Conservation (phyloP, 306 rosid species). For the Cucurbita maxima region DNA sequence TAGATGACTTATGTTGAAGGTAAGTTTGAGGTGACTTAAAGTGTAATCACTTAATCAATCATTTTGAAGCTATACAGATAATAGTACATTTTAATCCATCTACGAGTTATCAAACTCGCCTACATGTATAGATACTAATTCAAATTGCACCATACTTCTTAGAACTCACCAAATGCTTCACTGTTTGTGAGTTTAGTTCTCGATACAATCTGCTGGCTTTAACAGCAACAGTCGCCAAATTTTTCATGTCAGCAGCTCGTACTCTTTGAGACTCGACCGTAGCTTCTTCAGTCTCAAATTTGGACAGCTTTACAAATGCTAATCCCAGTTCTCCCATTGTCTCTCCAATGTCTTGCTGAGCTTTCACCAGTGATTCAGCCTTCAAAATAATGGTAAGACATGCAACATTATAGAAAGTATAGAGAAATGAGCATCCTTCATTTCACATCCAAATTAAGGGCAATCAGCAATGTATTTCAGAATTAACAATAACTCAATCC, state of each 20-base stretch:
- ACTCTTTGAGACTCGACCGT: conserved; percentile 46
- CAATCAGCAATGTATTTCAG: not conserved
- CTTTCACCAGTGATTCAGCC: conserved; percentile 94
- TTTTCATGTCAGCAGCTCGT: conserved; percentile 68
- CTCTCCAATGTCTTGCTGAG: conserved; percentile 94
- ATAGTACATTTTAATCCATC: not conserved
- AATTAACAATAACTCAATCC: not conserved
- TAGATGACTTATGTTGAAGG: not conserved
- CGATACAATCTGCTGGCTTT: conserved; percentile 85
- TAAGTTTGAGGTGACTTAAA: not conserved
- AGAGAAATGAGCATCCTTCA: not conserved
- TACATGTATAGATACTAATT: not conserved
- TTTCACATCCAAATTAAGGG: not conserved
- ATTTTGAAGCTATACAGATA: not conserved
- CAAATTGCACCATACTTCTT: not conserved
- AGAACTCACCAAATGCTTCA: conserved; percentile 71
- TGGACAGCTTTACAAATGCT: conserved; percentile 67
- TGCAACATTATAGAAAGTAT: not conserved
- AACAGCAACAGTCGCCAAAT: conserved; percentile 82
- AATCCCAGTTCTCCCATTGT: conserved; percentile 84
- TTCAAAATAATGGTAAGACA: conserved; percentile 15
- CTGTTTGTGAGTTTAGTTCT: conserved; percentile 81
- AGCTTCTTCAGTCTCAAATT: conserved; percentile 83
- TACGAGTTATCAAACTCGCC: not conserved
- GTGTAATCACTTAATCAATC: not conserved